Base-by-base conservation (phyloP, 768 basidiomycete species). In the Coprinopsis cinerea region DNA sequence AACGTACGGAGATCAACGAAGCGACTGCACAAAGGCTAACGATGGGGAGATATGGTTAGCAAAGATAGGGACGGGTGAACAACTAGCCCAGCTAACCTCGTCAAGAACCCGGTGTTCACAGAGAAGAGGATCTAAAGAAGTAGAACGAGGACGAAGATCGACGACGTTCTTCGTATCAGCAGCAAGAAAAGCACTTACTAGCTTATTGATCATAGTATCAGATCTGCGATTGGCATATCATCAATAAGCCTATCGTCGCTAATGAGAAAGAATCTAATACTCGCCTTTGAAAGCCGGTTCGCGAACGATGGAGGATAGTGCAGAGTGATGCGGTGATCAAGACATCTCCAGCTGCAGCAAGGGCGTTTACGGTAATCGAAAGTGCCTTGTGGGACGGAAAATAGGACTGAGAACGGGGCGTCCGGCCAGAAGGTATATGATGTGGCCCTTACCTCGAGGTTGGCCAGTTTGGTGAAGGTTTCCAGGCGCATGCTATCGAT, bases 1-100 rank as follows among this genome's bases (percentile, higher is more conserved):
- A 22, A 60, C 72, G 55, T 47, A 76, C 79, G 20, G 75, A 75
- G 23, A 81, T 65, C 24, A 83, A 63, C 15, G 81, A 81, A 42
- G 70, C 72, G 27, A 81, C 61, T 1, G 81, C 81, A 52, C 76
- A 81, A 0, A 79, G 40, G 53, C 79, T 78, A 30, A 9, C n/a
- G 41, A 55, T 11, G 49, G 28, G 25, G 3, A n/a, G 43, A 22
- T 28, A 56, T 37, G 47, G 17, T 25, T 23, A 24, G 10, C 4
- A 9, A 30, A 42, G 10, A 34, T 27, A 26, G 26, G 27, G 20
- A 14, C 20, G 14, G 40, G 18, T 48, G 41, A 28, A 48, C 48
- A 36, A 34, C 25, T 10, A 60, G 66, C 52, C 44, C n/a, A n/a
- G n/a, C n/a, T n/a, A n/a, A 71, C 72, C 66, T 67, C 9, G 69